Conservation (phyloP, 1,284 basidiomycete species). For the Amylostereum chailletii region DNA sequence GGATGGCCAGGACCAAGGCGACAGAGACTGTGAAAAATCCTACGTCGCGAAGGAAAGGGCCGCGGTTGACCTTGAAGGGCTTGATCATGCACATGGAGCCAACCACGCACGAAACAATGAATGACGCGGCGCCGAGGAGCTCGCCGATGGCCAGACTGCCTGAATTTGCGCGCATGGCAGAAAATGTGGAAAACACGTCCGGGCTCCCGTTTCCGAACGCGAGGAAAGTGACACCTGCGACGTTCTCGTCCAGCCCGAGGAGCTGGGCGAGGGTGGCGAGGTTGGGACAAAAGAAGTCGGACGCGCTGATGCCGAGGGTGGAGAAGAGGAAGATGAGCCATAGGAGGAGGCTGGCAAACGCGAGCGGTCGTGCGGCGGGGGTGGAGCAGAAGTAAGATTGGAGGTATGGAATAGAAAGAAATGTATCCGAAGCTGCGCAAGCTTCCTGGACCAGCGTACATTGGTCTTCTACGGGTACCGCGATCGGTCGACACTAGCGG, state of each 20-base stretch:
- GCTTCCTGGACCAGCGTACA: conserved; percentile 49
- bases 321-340: conserved; percentile 85
- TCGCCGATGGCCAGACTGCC: conserved; percentile 92
- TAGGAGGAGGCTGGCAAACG: conserved; percentile 54
- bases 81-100: conserved; percentile 95
- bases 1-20: conserved; percentile 60
- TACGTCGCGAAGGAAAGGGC: conserved; percentile 87
- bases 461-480: conserved; percentile 45
- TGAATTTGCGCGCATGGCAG: conserved; percentile 80
- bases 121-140: conserved; percentile 89
- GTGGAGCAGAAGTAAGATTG: conserved; percentile 61
- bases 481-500: conserved; percentile 53
- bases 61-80: conserved; percentile 78
- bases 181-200: conserved; percentile 91
- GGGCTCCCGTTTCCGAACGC: conserved; percentile 93
- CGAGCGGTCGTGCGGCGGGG: conserved; percentile 38
- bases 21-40: conserved; percentile 88
- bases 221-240: conserved; percentile 89
- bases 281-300: conserved; percentile 95
- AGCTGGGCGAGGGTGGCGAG: conserved; percentile 78
- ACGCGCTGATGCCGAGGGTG: conserved; percentile 85
- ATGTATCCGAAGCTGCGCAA: conserved; percentile 50
- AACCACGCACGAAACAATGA: conserved; percentile 93
- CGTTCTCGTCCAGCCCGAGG: conserved; percentile 80
- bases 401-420: conserved; percentile 65